Base-by-base conservation (phyloP, 768 basidiomycete genomes). In the Serendipita vermifera region DNA sequence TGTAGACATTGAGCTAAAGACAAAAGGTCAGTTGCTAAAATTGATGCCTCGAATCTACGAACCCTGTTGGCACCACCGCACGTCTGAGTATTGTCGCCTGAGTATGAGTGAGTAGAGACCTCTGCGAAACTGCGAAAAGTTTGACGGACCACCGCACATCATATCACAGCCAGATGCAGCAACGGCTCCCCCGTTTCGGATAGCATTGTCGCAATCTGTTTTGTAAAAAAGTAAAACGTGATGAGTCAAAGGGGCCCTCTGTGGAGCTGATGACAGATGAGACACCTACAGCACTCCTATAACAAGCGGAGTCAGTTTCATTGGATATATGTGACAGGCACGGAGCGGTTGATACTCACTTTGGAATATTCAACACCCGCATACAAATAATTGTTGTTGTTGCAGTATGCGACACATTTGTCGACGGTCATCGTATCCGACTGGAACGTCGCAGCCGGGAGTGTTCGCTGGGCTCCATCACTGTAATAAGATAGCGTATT, bases 281-380 rank as follows among this genome's bases (percentile, higher is more conserved):
- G n/a, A 3, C 38, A 63, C 76, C 58, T 65, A 82, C 81, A 82
- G 68, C 80, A 83, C 66, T 83, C 59, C 27, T 58, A 48, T 6
- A 46, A 29, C 13, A 35, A 55, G 9, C 17, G 24, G 4, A 39
- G 32, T 29, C 33, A 39, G 31, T 27, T 40, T 39, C 38, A 29
- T 36, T 5, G 39, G 32, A 31, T 55, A 55, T 20, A 55, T 13
- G 36, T 56, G 22, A 11, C 35, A 38, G 13, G 22, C 20, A 7
- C 14, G 20, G 24, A 15, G 38, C 36, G n/a, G 41, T 24, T 39
- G 7, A 43, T 7, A 24, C 46, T n/a, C 27, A 56, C 77, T 58
- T 75, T 70, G 20, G 73, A 76, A 59, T 74, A 87, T 67, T 87
- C 85, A 15, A 80, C 73, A 13, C 87, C 87, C 15, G 85, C 83